A percentile compares a stretch with the other conserved stretches of the same genome.
Conservation (phyloP, 495 filamentous ascomycete species). For the Evernia prunastri region DNA sequence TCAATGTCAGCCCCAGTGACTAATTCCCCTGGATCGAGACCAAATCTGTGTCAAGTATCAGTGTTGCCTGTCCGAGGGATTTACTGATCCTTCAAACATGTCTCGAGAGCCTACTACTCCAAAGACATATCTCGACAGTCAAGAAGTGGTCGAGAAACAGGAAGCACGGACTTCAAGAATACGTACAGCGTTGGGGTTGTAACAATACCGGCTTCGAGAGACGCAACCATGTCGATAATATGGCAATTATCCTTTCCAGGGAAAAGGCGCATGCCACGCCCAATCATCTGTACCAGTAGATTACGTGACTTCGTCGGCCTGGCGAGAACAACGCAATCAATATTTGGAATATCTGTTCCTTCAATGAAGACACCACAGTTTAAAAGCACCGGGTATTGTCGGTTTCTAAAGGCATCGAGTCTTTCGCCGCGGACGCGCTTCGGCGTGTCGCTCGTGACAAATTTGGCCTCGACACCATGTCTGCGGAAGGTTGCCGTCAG, state of each 20-base stretch:
- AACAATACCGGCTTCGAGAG: conserved; percentile 70
- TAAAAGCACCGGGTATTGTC: conserved; percentile 79
- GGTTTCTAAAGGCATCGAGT: conserved; percentile 64
- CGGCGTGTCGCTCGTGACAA: conserved; percentile 71
- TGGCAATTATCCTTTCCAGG: conserved; percentile 83
- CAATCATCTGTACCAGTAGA: conserved; percentile 95
- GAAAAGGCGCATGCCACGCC: conserved; percentile 78
- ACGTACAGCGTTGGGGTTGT: conserved; percentile 70
- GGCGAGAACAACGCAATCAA: conserved; percentile 87
- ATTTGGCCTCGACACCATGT: conserved; percentile 74
- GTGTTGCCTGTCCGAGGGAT: not conserved
- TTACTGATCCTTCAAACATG: not conserved
- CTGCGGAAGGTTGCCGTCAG: conserved; percentile 69
- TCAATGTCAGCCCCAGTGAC: conserved; percentile 54
- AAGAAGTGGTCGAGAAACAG: not conserved
- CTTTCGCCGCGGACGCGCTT: conserved; percentile 56
- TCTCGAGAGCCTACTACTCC: not conserved
- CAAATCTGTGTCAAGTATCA: conserved; percentile 45
- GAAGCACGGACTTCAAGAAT: not conserved
- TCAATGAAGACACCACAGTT: conserved; percentile 98
- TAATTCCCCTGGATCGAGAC: conserved; percentile 78
- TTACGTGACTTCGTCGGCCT: conserved; percentile 86
- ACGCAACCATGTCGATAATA: conserved; percentile 92
- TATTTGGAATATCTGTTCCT: conserved; percentile 94
- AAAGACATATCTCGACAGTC: not conserved